These are phyloP conservation scores for Salvia splendens DNA, from an alignment of 257 asterid genomes.

Conservation along the genomic window DNA sequence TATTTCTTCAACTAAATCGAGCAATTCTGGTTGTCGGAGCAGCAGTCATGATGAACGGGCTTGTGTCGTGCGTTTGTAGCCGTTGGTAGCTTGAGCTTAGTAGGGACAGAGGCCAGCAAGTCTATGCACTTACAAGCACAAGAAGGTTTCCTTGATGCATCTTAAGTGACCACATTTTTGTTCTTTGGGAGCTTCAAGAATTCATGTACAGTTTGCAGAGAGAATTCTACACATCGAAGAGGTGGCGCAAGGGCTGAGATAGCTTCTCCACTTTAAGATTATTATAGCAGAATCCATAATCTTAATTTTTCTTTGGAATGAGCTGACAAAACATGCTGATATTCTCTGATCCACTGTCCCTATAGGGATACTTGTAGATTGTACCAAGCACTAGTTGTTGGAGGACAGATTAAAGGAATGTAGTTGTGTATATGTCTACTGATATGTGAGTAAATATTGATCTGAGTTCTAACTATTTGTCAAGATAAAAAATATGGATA, in stretches of 20 bases:
- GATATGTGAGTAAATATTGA: background rate
- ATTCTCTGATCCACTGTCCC: slow-evolving; percentile 5
- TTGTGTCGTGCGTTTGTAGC: slow-evolving; percentile 16
- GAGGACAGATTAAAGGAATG: slow-evolving; percentile 7
- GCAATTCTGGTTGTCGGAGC: slow-evolving; percentile 14
- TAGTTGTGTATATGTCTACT: slow-evolving; percentile 11
- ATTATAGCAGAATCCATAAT: background rate
- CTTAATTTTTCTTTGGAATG: background rate
- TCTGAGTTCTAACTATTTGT: no score
- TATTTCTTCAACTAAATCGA: slow-evolving; percentile 81
- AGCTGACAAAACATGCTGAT: background rate
- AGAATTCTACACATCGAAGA: slow-evolving; percentile 3
- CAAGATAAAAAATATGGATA: no score
- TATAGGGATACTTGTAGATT: slow-evolving; percentile 17
- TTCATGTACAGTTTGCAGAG: slow-evolving; percentile 40
- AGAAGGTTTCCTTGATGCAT: slow-evolving; percentile 12
- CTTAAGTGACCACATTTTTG: slow-evolving; percentile 1
- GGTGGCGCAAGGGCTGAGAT: slow-evolving; percentile 25
- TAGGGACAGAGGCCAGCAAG: slow-evolving; percentile 14
- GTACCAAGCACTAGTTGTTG: background rate
- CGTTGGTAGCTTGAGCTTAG: slow-evolving; percentile 10
- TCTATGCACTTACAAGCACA: slow-evolving; percentile 29
- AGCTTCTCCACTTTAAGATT: background rate
- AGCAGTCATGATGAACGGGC: background rate
- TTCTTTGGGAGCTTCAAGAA: slow-evolving; percentile 26